Conservation (phyloP, 106 monocot species). For the Platanthera guangdongensis region DNA sequence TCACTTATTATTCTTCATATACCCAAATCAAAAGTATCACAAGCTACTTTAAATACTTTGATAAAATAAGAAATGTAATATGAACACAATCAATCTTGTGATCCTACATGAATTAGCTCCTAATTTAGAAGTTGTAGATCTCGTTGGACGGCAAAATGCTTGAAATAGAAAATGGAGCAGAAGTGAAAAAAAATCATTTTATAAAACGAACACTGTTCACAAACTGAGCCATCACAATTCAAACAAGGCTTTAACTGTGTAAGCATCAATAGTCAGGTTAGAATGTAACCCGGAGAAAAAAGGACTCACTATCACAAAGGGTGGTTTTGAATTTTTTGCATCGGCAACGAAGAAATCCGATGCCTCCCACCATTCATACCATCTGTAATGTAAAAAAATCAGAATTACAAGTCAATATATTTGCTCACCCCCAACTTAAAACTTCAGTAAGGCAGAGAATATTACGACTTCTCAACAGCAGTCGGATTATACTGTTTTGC, state of each 20-base stretch:
- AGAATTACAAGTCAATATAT: neutral
- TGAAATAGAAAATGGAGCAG: neutral
- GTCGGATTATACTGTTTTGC: slow-evolving; percentile 90
- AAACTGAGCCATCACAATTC: neutral
- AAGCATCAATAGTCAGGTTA: neutral
- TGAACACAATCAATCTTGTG: neutral
- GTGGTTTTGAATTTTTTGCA: slow-evolving; percentile 58
- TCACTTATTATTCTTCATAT: too few species aligned
- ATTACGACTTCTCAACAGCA: slow-evolving; percentile 89
- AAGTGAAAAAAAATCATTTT: neutral
- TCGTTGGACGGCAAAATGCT: neutral
- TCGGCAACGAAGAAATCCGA: slow-evolving; percentile 72
- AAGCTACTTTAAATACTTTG: too few species aligned
- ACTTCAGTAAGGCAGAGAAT: neutral
- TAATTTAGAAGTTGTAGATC: neutral
- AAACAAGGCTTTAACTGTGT: neutral
- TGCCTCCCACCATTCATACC: slow-evolving; percentile 92
- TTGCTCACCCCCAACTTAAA: neutral
- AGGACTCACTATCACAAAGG: slow-evolving; percentile 84
- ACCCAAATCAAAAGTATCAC: too few species aligned
- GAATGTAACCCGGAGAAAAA: neutral
- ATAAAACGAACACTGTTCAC: neutral
- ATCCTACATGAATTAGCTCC: neutral
- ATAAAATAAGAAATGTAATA: too few species aligned
- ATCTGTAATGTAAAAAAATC: slow-evolving; percentile 27